Evolutionary conservation across 352 stramenopile species (phyloP).

Genomic region (Lagenidium sp.): DNA sequence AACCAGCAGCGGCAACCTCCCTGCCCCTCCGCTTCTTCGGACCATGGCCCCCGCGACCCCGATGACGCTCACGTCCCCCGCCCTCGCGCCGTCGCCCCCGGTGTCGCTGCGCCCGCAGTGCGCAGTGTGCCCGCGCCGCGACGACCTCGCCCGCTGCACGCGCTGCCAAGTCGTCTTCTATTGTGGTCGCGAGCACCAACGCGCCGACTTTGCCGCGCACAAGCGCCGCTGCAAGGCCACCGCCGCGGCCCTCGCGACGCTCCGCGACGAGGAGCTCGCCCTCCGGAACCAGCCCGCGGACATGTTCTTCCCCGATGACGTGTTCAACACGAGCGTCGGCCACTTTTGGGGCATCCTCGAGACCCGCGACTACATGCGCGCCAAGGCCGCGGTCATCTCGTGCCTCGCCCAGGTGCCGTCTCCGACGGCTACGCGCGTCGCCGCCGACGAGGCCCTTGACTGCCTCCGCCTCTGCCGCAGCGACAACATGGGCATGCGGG

Average conservation of each 20-base stretch:
- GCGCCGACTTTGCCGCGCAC: constrained; percentile 1
- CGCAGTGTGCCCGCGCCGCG: too few species aligned
- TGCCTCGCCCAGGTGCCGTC: neutral
- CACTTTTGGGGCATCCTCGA: constrained; percentile 7
- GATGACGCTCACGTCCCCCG: too few species aligned
- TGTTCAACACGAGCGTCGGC: constrained; percentile 6
- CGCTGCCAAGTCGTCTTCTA: constrained; percentile 7
- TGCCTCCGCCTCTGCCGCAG: constrained; percentile 3
- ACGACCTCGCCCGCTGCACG: constrained; percentile 3
- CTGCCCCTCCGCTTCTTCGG: too few species aligned
- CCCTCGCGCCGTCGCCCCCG: too few species aligned
- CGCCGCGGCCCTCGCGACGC: neutral
- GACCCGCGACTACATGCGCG: constrained; percentile 10
- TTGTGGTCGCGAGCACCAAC: constrained; percentile 8
- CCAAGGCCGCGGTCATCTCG: constrained; percentile 7
- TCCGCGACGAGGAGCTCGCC: constrained; percentile 3
- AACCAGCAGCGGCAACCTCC: too few species aligned
- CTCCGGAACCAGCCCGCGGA: neutral
- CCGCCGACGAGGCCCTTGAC: constrained; percentile 1
- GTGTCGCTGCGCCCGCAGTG: too few species aligned
- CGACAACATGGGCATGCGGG: constrained; percentile 8
- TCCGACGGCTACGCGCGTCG: neutral
- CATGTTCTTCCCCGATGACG: constrained; percentile 1
- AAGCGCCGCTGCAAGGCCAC: constrained; percentile 1
- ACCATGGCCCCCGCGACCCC: too few species aligned